phyloP scores from a whole-genome alignment of 345 rosid genomes.

The Odontarrhena argentea region DNA sequence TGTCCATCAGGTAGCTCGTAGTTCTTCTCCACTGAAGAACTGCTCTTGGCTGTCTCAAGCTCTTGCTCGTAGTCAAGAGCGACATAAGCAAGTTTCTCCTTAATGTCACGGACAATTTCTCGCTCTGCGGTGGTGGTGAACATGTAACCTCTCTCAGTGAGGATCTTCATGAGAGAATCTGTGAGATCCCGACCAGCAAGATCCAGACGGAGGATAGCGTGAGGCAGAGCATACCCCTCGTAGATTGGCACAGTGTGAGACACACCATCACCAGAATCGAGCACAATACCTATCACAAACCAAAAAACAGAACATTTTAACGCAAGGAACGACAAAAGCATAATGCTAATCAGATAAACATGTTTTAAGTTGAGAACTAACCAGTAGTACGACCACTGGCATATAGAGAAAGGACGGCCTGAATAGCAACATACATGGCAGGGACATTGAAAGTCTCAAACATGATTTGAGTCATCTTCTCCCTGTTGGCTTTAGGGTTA shows the following conservation, averaged over 20 bases:
- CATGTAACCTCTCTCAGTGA: slow-evolving; percentile 51
- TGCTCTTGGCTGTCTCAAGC: slow-evolving; percentile 45
- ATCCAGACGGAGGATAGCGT: slow-evolving; percentile 68
- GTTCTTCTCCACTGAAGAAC: slow-evolving; percentile 46
- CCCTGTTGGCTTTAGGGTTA: slow-evolving; percentile 63
- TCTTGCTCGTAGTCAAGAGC: slow-evolving; percentile 54
- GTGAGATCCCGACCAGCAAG: slow-evolving; percentile 67
- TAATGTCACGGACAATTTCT: slow-evolving; percentile 56
- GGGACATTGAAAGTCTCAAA: slow-evolving; percentile 63
- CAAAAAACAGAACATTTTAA: background rate
- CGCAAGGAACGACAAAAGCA: background rate
- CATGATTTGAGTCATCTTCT: slow-evolving; percentile 70
- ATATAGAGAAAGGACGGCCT: slow-evolving; percentile 63
- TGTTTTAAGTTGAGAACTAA: slow-evolving; percentile 10
- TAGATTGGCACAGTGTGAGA: slow-evolving; percentile 69
- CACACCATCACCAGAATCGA: slow-evolving; percentile 66
- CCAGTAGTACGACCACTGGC: slow-evolving; percentile 78
- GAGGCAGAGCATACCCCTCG: slow-evolving; percentile 69
- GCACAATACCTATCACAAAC: slow-evolving; percentile 51
- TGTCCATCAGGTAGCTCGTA: slow-evolving; percentile 61
- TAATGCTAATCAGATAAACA: background rate
- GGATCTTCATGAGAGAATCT: slow-evolving; percentile 65
- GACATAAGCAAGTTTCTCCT: slow-evolving; percentile 50
- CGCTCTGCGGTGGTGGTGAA: slow-evolving; percentile 53
- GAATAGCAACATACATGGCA: slow-evolving; percentile 65